Base-by-base conservation (phyloP, 371 early-diverging fungal genomes). In the Choanephora cucurbitarum region DNA sequence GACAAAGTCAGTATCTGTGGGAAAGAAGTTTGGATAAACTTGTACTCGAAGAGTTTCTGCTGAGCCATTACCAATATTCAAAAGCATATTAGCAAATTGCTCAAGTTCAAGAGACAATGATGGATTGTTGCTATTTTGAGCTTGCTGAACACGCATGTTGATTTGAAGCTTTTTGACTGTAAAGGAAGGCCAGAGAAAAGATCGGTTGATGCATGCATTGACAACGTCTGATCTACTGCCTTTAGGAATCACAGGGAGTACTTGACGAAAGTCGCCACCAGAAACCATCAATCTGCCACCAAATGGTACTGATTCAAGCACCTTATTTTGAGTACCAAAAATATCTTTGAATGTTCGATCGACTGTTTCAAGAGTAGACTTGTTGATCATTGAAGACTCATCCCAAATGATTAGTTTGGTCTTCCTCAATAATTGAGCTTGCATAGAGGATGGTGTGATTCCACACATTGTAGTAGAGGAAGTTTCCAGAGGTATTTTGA, bases 241-340 rank as follows among this genome's bases (percentile, higher is more conserved):
- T 17, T 42, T 54, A 14, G 54, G 52, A 23, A 62, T 5, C 2
- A 64, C 56, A 5, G 69, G 69, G 0, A 52, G 52, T 3, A 62
- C 55, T 23, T 69, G 69, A 11, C 59, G 39, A 41, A 67, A 69
- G 39, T 61, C 59, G 1, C 55, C 48, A 19, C 55, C 62, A 42
- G 66, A 64, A 18, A 70, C 59, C 4, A 68, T 34, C 5, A 64
- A 11, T 41, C 60, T 56, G 5, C 67, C 67, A 49, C 69, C 70
- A 60, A 75, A 70, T 21, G 66, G 61, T 8, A 61, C 39, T 9
- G 44, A 54, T 17, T 28, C 28, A 5, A 59, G 44, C 3, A 0
- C 45, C 19, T 58, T 53, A 23, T 53, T 23, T 8, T 18, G 28
- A 39, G 1, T 15, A 11, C 43, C 33, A 43, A 64, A 65, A 1